phyloP scores from a whole-genome alignment of 2,329 filamentous ascomycete genomes.

The Aaosphaeria arxii region DNA sequence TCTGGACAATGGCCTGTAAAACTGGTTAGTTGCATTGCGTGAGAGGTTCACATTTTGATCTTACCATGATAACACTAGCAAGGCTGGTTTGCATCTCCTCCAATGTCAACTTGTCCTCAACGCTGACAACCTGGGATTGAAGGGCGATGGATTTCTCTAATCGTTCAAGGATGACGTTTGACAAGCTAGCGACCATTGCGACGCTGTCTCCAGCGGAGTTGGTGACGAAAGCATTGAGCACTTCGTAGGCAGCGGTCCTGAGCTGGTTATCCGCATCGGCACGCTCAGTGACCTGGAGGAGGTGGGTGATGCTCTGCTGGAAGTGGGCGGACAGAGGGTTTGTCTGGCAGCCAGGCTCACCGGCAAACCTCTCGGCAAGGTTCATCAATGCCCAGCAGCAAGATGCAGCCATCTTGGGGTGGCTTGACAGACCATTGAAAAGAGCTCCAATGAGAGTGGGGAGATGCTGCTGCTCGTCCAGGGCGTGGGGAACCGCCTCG shows the following conservation, averaged over 20 bases:
- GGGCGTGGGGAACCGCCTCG: conserved; percentile 86
- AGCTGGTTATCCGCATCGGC: conserved; percentile 81
- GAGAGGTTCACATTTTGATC: conserved; percentile 21
- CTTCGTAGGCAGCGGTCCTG: conserved; percentile 93
- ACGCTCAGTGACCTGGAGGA: conserved; percentile 82
- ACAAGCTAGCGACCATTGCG: conserved; percentile 74
- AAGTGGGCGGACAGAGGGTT: conserved; percentile 92
- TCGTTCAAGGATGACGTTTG: conserved; percentile 84
- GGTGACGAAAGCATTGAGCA: conserved; percentile 89
- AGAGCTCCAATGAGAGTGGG: conserved; percentile 82
- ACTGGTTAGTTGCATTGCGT: conserved; percentile 3
- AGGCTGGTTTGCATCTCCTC: conserved; percentile 98
- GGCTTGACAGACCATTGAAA: conserved; percentile 85
- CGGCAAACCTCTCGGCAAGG: conserved; percentile 90
- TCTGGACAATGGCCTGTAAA: conserved; percentile 70
- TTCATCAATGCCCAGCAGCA: conserved; percentile 99
- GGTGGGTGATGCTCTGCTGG: conserved; percentile 81
- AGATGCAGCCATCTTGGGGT: conserved; percentile 93
- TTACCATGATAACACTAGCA: conserved; percentile 74
- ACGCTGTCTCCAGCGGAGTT: conserved; percentile 87
- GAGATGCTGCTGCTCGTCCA: conserved; percentile 80
- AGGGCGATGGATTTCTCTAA: conserved; percentile 86
- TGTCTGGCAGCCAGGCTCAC: conserved; percentile 71
- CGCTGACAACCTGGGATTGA: conserved; percentile 90
- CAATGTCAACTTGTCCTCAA: conserved; percentile 92